A percentile compares a stretch with the other conserved stretches of the same genome.
Evolutionary conservation across 768 basidiomycete genomes (phyloP).

Genomic region (Phanerochaete sordida): DNA sequence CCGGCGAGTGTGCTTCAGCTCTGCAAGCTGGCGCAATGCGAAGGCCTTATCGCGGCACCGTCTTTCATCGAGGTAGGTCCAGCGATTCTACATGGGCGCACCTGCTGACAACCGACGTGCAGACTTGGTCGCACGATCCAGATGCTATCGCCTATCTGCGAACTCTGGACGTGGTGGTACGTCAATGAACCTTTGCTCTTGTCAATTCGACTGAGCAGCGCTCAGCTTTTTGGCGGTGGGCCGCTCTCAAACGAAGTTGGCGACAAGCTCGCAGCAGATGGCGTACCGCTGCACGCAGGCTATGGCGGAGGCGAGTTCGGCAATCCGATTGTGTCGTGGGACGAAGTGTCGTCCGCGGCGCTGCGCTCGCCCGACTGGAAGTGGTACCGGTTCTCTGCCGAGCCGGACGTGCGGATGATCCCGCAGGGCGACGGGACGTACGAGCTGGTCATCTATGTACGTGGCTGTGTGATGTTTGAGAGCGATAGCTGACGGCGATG

Average conservation of each 20-base stretch:
- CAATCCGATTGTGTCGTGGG: neutral
- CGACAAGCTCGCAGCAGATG: slow-evolving; percentile 11
- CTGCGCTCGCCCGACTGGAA: slow-evolving; percentile 4
- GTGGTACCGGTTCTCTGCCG: slow-evolving; percentile 16
- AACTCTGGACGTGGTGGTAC: slow-evolving; percentile 9
- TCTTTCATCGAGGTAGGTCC: slow-evolving; percentile 13
- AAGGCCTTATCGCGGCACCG: slow-evolving; percentile 6
- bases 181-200: neutral
- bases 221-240: slow-evolving; percentile 16
- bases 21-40: slow-evolving; percentile 4
- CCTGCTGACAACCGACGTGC: neutral
- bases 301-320: slow-evolving; percentile 18
- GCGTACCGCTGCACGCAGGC: slow-evolving; percentile 8
- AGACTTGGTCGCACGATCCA: neutral
- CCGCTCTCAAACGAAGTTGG: slow-evolving; percentile 15
- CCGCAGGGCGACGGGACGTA: slow-evolving; percentile 15
- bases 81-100: neutral
- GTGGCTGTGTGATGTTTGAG: neutral
- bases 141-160: slow-evolving; percentile 7
- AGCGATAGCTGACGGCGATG: neutral
- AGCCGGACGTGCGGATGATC: neutral
- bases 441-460: slow-evolving; percentile 12
- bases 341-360: neutral
- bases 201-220: neutral
- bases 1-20: slow-evolving; percentile 9